Base-by-base conservation (phyloP, 2,329 filamentous ascomycete species). In the Neoscytalidium dimidiatum region DNA sequence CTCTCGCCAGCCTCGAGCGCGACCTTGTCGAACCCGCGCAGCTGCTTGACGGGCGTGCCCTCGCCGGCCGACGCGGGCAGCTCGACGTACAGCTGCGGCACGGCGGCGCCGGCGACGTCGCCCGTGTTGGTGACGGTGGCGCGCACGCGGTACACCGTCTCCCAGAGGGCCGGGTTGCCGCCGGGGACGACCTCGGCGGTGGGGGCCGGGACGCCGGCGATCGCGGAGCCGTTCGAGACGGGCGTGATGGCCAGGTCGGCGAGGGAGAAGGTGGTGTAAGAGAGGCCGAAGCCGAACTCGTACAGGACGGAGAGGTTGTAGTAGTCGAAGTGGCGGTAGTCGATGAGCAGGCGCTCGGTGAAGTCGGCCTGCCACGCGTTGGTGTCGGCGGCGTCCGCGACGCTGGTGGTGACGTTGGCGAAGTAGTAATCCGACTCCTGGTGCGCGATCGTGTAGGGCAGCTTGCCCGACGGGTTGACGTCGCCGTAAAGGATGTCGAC, bases 251-350 rank as follows among this genome's bases (percentile, higher is more conserved):
- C 76, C 8, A 80, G 77, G 13, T 86, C 70, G 33, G 85, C 83
- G 64, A 92, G 84, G 13, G 85, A 79, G 75, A 94, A 96, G 0
- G 79, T 84, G 0, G 92, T 93, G 79, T 95, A 96, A 61, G 89
- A 92, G 1, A 97, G 84, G 0, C 94, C 94, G 66, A 88, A 94
- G 0, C 94, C 94, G 71, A 97, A 97, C 52, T 92, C 90, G 73
- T 89, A 97, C 0, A 91, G 89, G 0, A 94, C 94, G 4, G 83
- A 82, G 66, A 95, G 89, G 64, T 84, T 82, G 63, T 89, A 78
- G 73, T 90, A 91, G 81, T 97, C 93, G 70, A 97, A 94, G 76
- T 94, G 86, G 13, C 93, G 89, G 79, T 97, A 97, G 80, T 97
- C 94, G 69, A 96, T 88, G 73, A 94, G 94, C 0, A 97, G 79